A percentile compares a stretch with the other conserved stretches of the same genome.
Evolutionary conservation across 225 moss, liverwort and hornwort species (phyloP).

Genomic region (Climacium dendroides): DNA sequence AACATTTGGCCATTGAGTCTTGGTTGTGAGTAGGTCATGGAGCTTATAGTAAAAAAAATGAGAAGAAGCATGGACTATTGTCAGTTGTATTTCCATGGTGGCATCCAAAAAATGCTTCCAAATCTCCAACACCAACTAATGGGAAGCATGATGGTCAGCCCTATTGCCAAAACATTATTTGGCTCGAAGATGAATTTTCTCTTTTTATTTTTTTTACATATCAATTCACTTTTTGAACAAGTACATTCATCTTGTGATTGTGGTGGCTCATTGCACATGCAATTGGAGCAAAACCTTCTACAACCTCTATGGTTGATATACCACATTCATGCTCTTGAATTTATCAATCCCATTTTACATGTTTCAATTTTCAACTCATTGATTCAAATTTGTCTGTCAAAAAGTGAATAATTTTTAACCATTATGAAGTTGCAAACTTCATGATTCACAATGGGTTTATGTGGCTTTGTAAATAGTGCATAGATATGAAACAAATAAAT

Average conservation of each 20-base stretch:
- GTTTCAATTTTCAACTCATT: neutral
- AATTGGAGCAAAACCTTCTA: neutral
- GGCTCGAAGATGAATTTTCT: neutral
- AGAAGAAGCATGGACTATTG: slow-evolving; percentile 26
- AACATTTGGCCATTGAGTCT: slow-evolving; percentile 2
- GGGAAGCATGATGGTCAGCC: slow-evolving; percentile 4
- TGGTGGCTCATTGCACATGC: neutral
- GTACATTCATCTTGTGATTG: neutral
- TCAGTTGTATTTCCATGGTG: slow-evolving; percentile 45
- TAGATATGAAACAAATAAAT: neutral
- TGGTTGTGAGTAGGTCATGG: slow-evolving; percentile 11
- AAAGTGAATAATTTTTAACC: neutral
- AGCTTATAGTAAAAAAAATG: slow-evolving; percentile 16
- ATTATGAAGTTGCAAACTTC: neutral
- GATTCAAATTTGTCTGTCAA: neutral
- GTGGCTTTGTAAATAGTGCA: neutral
- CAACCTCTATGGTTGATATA: neutral
- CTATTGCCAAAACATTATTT: neutral
- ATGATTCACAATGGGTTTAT: too few relatives aligned
- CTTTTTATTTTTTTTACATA: neutral
- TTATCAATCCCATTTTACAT: neutral
- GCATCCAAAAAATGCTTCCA: slow-evolving; percentile 25
- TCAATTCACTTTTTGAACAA: neutral
- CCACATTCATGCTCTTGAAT: neutral
- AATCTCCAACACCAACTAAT: neutral